phyloP scores from a whole-genome alignment of 176 grass and related monocot species.

The Carex pumila region DNA sequence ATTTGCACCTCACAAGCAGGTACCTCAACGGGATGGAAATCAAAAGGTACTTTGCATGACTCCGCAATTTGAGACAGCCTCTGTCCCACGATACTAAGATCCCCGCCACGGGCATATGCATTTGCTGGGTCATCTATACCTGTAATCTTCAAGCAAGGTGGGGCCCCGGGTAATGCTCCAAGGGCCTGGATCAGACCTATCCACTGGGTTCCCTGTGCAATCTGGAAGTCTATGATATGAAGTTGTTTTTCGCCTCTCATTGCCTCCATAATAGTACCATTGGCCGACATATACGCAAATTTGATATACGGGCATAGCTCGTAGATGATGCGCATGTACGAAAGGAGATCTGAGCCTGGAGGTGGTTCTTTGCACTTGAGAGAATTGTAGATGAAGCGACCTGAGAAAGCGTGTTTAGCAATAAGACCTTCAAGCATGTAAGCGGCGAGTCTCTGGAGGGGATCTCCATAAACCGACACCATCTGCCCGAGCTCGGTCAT shows the following conservation, averaged over 20 bases:
- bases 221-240: conserved; percentile 96
- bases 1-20: conserved; percentile 42
- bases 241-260: conserved; percentile 70
- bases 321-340: conserved; percentile 92
- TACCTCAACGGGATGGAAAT: conserved; percentile 48
- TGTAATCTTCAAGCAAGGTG: conserved; percentile 59
- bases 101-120: conserved; percentile 69
- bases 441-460: conserved; percentile 64
- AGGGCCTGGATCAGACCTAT: conserved; percentile 76
- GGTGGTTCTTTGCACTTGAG: conserved; percentile 84
- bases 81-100: conserved; percentile 58
- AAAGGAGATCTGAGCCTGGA: conserved; percentile 68
- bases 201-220: conserved; percentile 83
- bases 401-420: conserved; percentile 58
- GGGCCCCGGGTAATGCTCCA: conserved; percentile 42
- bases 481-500: conserved; percentile 63
- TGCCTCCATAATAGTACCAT: conserved; percentile 69
- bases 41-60: conserved; percentile 69
- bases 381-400: conserved; percentile 87
- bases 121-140: conserved; percentile 78
- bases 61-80: conserved; percentile 62
- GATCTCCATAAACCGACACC: conserved; percentile 86
- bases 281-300: conserved; percentile 86
- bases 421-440: conserved; percentile 97
- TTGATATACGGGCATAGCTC: conserved; percentile 95